Percentiles rank a stretch among this genome's conserved stretches.
Conservation (phyloP, 202 grass and related monocot genomes). For the Carex arenaria region DNA sequence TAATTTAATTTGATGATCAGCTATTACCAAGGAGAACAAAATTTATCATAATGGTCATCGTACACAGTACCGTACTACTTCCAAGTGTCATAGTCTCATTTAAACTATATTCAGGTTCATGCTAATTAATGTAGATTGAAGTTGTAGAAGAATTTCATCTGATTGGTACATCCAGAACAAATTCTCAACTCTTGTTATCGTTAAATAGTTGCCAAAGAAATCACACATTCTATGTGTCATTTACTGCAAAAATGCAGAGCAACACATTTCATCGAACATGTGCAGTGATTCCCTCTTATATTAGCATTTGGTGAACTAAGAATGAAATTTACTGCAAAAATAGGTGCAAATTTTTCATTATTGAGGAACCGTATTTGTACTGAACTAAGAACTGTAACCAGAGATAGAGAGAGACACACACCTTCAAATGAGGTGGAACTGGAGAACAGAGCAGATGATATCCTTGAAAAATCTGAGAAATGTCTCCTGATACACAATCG, state of each 20-base stretch:
- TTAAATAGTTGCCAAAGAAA: not conserved
- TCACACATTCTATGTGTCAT: not conserved
- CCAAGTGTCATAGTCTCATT: not conserved
- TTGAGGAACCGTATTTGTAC: not conserved
- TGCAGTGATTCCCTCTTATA: not conserved
- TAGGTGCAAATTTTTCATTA: conserved; percentile 13
- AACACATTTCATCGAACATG: not conserved
- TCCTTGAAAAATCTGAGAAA: conserved; percentile 13
- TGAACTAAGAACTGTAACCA: not conserved
- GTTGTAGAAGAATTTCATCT: not conserved
- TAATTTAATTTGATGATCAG: not conserved
- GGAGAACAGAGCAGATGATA: conserved; percentile 1
- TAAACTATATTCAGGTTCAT: not conserved
- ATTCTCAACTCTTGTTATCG: not conserved
- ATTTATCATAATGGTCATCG: not conserved
- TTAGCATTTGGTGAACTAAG: not conserved
- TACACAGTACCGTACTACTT: not conserved
- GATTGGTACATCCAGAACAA: not conserved
- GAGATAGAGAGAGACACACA: not conserved
- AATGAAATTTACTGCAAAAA: no score
- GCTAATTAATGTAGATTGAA: not conserved
- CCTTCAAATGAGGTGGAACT: not conserved
- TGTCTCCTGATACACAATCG: conserved; percentile 17
- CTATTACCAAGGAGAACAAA: not conserved
- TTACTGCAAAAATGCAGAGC: not conserved